Evolutionary conservation across 352 stramenopile species (phyloP).

Genomic region (Thraustotheca clavata): DNA sequence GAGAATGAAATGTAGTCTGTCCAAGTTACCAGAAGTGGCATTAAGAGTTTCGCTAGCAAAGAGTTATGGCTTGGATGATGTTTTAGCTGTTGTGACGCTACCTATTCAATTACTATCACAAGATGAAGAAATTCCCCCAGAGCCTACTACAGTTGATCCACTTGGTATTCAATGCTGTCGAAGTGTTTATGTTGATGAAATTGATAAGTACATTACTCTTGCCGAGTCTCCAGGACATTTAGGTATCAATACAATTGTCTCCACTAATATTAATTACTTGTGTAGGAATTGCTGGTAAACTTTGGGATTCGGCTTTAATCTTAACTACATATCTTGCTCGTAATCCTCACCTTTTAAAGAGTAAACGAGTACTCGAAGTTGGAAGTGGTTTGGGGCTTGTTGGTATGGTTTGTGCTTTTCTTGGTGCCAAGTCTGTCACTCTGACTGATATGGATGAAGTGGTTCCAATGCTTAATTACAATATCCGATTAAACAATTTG

Average conservation of each 20-base stretch:
- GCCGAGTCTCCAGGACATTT: conserved; percentile 66
- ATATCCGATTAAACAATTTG: conserved; percentile 58
- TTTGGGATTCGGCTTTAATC: conserved; percentile 77
- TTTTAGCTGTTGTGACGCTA: conserved; percentile 61
- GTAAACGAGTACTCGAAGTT: conserved; percentile 55
- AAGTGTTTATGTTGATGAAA: conserved; percentile 37
- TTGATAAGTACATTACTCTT: conserved; percentile 50
- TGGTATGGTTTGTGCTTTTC: conserved; percentile 58
- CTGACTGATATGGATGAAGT: conserved; percentile 73
- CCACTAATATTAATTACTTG: conserved; percentile 8
- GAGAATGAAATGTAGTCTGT: not conserved
- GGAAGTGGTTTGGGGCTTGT: conserved; percentile 67
- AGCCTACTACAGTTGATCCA: conserved; percentile 21
- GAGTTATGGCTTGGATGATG: conserved; percentile 11
- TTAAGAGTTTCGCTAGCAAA: not conserved
- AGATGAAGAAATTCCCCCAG: not conserved
- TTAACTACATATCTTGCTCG: conserved; percentile 49
- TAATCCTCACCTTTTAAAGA: conserved; percentile 29
- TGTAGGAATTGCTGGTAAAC: conserved; percentile 65
- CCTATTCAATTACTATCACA: conserved; percentile 27
- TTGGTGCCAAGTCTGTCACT: conserved; percentile 44
- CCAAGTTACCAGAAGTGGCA: not conserved
- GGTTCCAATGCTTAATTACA: conserved; percentile 64
- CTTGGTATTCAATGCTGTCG: conserved; percentile 70
- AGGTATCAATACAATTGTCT: conserved; percentile 25